Base-by-base conservation (phyloP, 768 basidiomycete genomes). In the Suillus alpinus region DNA sequence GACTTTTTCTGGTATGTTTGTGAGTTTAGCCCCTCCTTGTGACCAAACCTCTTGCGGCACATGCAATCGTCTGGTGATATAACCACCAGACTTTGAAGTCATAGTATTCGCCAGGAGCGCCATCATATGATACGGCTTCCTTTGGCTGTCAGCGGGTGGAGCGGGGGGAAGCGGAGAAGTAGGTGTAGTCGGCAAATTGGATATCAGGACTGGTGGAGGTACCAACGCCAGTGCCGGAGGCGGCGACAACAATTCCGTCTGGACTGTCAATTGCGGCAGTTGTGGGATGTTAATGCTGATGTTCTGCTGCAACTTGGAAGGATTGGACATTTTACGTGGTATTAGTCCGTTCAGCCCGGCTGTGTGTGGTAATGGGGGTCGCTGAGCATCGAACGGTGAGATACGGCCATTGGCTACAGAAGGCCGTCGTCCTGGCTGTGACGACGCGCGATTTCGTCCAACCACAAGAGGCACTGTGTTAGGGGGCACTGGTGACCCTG, bases 51-150 rank as follows among this genome's bases (percentile, higher is more conserved):
- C 91, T 59, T 86, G 85, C 14, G 94, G 93, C 32, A 96, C 90
- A 73, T 94, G 94, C 65, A 96, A 74, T 50, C 89, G 84, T 50
- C 87, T 88, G 16, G 92, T 94, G 59, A 96, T 79, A 72, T 95
- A 95, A 36, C 92, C 93, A n/a, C 94, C 94, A 4, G 89, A 86
- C 62, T 82, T 80, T 40, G 86, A 86, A 40, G 79, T 82, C 86
- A 95, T 95, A 31, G 93, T 93, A 56, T 79, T 84, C 62, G 86
- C 81, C 40, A 96, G 77, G 26, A 92, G 82, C 62, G 80, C 78
- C 93, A 96, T 95, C 83, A 96, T 83, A 71, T 94, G 89, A 70
- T 95, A 96, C 10, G 94, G 94, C 67, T 94, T 89, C 46, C 91
- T 82, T 53, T 92, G 77, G 26, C 88, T 80, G 66, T 94, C 91